Conservation (phyloP, 331 rosid species). For the Prunus yedoensis region DNA sequence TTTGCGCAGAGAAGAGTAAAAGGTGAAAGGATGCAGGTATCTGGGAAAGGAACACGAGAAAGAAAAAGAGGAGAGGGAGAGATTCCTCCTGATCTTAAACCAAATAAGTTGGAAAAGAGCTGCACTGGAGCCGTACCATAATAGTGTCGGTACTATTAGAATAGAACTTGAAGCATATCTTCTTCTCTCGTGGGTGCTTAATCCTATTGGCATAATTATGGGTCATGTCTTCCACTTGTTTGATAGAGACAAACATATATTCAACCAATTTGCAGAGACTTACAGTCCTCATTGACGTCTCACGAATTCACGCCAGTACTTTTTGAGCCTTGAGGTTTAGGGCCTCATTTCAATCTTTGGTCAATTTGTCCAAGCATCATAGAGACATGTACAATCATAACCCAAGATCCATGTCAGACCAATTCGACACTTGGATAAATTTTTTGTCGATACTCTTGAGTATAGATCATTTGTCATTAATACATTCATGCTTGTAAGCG, state of each 20-base stretch:
- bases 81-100: constrained; percentile 3
- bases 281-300: background rate
- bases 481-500: too few species aligned
- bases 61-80: background rate
- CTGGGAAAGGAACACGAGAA: background rate
- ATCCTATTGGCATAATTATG: background rate
- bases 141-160: constrained; percentile 7
- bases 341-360: constrained; percentile 20
- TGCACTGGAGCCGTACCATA: background rate
- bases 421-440: too few species aligned
- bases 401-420: constrained; percentile 26
- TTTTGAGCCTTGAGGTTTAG: background rate
- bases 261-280: background rate
- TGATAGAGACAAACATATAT: background rate
- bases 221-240: background rate
- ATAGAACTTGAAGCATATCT: constrained; percentile 15
- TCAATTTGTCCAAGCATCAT: constrained; percentile 43
- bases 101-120: constrained; percentile 21
- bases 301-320: background rate
- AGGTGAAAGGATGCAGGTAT: background rate
- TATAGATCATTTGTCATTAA: too few species aligned
- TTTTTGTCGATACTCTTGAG: too few species aligned
- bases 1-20: background rate
- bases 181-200: constrained; percentile 15
- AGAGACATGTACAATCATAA: constrained; percentile 37